Conservation (phyloP, 2,329 filamentous ascomycete species). For the Blastomyces percursus region DNA sequence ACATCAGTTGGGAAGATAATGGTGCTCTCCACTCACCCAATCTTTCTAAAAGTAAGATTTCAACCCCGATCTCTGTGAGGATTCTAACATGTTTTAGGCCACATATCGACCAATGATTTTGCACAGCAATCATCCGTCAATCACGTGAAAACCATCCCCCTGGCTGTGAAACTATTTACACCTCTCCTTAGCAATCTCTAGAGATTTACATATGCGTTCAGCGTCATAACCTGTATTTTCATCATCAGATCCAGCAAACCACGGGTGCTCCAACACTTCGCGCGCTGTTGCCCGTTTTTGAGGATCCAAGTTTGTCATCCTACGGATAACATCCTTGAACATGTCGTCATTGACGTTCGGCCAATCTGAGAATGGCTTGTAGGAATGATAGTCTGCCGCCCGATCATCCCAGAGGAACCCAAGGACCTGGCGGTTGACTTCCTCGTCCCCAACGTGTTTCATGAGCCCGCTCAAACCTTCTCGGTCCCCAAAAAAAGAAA, state of each 20-base stretch:
- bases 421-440: slow-evolving; percentile 22
- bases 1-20: no score
- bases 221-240: background rate
- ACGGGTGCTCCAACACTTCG: slow-evolving; percentile 22
- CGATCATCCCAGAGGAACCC: slow-evolving; percentile 27
- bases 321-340: slow-evolving; percentile 22
- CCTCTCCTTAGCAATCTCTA: background rate
- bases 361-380: slow-evolving; percentile 26
- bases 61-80: no score
- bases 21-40: no score
- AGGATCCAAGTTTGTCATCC: slow-evolving; percentile 23
- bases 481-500: slow-evolving; percentile 38
- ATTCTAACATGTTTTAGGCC: no score
- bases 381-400: slow-evolving; percentile 21
- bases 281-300: slow-evolving; percentile 20
- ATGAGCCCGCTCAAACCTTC: slow-evolving; percentile 32
- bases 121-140: no score
- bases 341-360: slow-evolving; percentile 18
- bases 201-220: background rate
- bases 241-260: slow-evolving; percentile 16
- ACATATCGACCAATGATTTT: no score
- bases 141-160: no score
- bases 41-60: no score
- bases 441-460: slow-evolving; percentile 25
- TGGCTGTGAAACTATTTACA: no score